Evolutionary conservation across 176 grass and related monocot species (phyloP), one percentile per base, ranked within the genome.

Genomic region (Triticum dicoccoides): DNA sequence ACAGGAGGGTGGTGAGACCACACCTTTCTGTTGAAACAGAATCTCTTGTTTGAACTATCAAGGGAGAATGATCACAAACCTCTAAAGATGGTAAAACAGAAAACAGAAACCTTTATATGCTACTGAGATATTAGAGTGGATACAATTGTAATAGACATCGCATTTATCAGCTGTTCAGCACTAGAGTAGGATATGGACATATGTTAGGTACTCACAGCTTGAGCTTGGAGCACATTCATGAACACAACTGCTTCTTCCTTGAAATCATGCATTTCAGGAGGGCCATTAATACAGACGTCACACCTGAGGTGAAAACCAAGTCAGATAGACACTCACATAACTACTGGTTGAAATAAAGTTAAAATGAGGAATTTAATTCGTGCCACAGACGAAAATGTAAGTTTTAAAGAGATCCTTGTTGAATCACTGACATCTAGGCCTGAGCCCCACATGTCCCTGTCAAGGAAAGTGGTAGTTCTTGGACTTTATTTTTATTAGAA

Each of bases 261-360:
- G 69, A 94, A 84, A 89, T 96, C 88, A 92, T 91, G 96, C 73
- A 91, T 92, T 91, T 94, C 56, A 79, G 91, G 93, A 91, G 91
- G 88, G 67, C 91, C 93, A 42, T 90, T 89, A 49, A 86, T 88
- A 84, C 96, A 98, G 17, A 95, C 44, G 33, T 98, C 96, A 84
- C 96, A 98, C 82, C 96, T 98, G 78, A 84, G 47, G 49, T 69
- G 24, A 84, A 75, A 69, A 84, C 47, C 24, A 5, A 51, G 51
- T 87, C 33, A 90, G 61, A 66, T 41, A 66, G 6, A 64, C 3
- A 72, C 2, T 54, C 18, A 20, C 47, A 64, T 62, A 86, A 85
- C 44, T 32, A 41, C 20, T 65, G 42, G 38, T 10, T 11, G 18
- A n/a, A 75, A 65, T 65, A 44, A 42, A 73, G 24, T 41, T 71